Evolutionary conservation across 2,329 filamentous ascomycete genomes (phyloP), one percentile per base, ranked within the genome.

Genomic region (Ophiosphaerella narmari): DNA sequence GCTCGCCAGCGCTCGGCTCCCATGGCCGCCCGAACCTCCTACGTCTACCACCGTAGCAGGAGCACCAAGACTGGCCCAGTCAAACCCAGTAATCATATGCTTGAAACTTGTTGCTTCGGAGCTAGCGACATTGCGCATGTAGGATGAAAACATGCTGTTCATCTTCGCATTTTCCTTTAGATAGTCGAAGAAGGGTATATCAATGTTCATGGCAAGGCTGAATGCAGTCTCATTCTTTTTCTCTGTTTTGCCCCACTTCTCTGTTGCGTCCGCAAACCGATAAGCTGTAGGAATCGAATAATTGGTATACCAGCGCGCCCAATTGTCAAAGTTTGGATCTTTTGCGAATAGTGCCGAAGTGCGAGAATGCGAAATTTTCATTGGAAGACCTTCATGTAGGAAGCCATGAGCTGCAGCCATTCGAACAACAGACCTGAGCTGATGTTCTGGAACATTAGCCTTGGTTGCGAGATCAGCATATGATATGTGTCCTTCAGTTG

Each of bases 1-100:
- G 16, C 43, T 42, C 12, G 52, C 38, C 23, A 52, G 29, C 14
- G 44, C 43, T 9, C 48, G 26, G 43, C 51, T 54, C n/a, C 40
- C 35, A 34, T 48, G 42, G 7, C 51, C 51, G 13, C 35, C 31
- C 7, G 35, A 39, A 4, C 47, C 51, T 7, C 51, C 48, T 11
- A 54, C 43, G 16, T 43, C 36, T 21, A 45, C 35, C 31, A 46
- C 36, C 13, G 26, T 45, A 5, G 43, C 32, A n/a, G 21, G 32
- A 29, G 43, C 13, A 18, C 35, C n/a, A 16, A 46, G 16, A 31
- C 14, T 40, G 7, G 13, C 36, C 44, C 44, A 46, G 24, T 40
- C 37, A 14, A 46, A 46, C 32, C 44, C 44, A 32, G 32, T 24
- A 7, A 45, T 18, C 33, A 45, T 23, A 26, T 45, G 43, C 34